phyloP scores from a whole-genome alignment of 495 filamentous ascomycete genomes.

The Penicillium odoratum region DNA sequence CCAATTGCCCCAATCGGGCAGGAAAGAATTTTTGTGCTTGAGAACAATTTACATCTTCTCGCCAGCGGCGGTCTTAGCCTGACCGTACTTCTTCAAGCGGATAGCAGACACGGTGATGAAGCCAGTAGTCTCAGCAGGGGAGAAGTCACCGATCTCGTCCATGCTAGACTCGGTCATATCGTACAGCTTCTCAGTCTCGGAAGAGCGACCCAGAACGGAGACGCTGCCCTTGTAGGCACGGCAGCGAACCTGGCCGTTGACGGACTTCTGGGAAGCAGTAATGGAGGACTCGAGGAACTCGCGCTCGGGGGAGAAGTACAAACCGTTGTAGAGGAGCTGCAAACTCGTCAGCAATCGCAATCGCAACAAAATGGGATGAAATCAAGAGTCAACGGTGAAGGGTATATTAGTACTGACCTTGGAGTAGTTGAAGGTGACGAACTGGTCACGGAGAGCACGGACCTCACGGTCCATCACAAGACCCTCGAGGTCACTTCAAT shows the following conservation, averaged over 20 bases:
- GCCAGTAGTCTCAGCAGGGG: slow-evolving; percentile 69
- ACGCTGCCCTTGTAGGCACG: slow-evolving; percentile 76
- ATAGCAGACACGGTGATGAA: slow-evolving; percentile 85
- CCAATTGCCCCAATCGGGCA: not conserved
- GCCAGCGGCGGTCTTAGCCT: slow-evolving; percentile 64
- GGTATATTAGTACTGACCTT: slow-evolving; percentile 34
- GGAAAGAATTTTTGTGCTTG: not conserved
- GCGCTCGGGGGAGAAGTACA: slow-evolving; percentile 74
- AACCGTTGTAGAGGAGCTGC: slow-evolving; percentile 71
- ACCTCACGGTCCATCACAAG: slow-evolving; percentile 84
- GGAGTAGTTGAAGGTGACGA: slow-evolving; percentile 74
- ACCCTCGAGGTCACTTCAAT: slow-evolving; percentile 71
- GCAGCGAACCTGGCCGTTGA: slow-evolving; percentile 69
- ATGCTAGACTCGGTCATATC: slow-evolving; percentile 76
- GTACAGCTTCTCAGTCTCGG: slow-evolving; percentile 83
- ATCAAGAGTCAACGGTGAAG: not conserved
- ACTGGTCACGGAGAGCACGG: slow-evolving; percentile 75
- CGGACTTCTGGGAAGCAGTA: slow-evolving; percentile 67
- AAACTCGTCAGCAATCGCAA: slow-evolving; percentile 4
- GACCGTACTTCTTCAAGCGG: slow-evolving; percentile 87
- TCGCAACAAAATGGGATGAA: not conserved
- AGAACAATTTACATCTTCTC: slow-evolving; percentile 33
- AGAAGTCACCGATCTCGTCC: slow-evolving; percentile 84
- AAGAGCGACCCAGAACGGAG: slow-evolving; percentile 71
- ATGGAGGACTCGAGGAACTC: slow-evolving; percentile 76